Evolutionary conservation across 495 filamentous ascomycete species (phyloP).

Genomic region (Aspergillus avenaceus): DNA sequence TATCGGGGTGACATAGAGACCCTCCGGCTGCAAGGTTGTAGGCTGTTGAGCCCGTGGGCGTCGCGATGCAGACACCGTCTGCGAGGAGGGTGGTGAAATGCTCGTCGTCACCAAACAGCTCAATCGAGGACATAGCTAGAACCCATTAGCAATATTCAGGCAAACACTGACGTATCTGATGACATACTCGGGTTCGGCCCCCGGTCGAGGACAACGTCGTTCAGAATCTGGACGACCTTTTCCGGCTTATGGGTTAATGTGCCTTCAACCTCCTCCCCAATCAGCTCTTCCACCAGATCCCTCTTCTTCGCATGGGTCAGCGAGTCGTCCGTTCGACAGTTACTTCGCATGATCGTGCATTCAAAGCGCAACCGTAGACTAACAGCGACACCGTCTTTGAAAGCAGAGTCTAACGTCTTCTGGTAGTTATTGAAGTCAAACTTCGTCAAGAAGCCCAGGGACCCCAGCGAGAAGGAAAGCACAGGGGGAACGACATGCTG

Average conservation of each 20-base stretch:
- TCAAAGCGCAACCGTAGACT: slow-evolving; percentile 86
- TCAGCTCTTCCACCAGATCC: slow-evolving; percentile 85
- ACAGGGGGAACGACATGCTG: slow-evolving; percentile 95
- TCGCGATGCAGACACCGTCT: slow-evolving; percentile 86
- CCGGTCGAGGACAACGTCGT: slow-evolving; percentile 86
- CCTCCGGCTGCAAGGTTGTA: slow-evolving; percentile 97
- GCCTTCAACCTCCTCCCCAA: slow-evolving; percentile 78
- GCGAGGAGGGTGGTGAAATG: slow-evolving; percentile 86
- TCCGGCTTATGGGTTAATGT: slow-evolving; percentile 78
- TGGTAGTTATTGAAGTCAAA: slow-evolving; percentile 81
- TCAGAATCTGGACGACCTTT: slow-evolving; percentile 80
- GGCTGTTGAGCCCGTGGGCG: slow-evolving; percentile 89
- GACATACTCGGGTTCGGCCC: slow-evolving; percentile 82
- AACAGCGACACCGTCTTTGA: slow-evolving; percentile 83
- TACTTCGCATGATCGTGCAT: slow-evolving; percentile 88
- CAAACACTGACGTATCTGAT: neutral
- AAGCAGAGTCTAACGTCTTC: slow-evolving; percentile 64
- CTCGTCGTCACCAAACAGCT: slow-evolving; percentile 93
- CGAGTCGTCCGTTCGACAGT: slow-evolving; percentile 30
- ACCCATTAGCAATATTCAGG: slow-evolving; percentile 18
- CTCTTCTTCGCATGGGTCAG: slow-evolving; percentile 27
- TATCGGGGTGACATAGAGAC: slow-evolving; percentile 92
- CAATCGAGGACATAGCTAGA: slow-evolving; percentile 77
- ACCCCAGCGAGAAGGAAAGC: slow-evolving; percentile 85
- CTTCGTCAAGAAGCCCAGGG: slow-evolving; percentile 91